These are phyloP conservation scores for Fragilaria crotonensis DNA, from an alignment of 108 stramenopile species.

Conservation along the genomic window DNA sequence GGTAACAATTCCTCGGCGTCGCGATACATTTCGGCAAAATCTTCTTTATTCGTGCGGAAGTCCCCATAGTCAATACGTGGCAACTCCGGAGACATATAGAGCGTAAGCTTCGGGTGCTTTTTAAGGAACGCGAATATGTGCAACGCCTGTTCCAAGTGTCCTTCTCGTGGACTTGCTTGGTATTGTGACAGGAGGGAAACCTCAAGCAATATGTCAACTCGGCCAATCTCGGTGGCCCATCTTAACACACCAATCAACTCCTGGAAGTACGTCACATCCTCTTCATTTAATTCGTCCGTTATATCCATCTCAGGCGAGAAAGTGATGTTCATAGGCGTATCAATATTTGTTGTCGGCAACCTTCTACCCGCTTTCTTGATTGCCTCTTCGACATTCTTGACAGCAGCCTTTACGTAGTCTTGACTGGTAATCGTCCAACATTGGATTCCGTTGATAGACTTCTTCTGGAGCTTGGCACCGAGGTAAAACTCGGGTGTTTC, in stretches of 20 bases:
- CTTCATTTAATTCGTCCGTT: slow-evolving; percentile 2
- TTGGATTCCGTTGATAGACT: no score
- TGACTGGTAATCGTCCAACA: no score
- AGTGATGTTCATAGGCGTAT: slow-evolving; percentile 1
- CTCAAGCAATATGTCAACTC: neutral
- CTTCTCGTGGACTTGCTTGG: neutral
- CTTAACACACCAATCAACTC: no score
- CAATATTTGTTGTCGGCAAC: neutral
- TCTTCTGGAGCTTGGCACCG: no score
- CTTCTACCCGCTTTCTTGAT: no score
- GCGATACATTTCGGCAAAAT: no score
- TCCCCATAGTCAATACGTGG: neutral
- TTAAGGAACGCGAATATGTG: neutral
- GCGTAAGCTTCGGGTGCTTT: neutral
- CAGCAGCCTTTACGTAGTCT: no score
- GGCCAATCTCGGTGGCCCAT: neutral
- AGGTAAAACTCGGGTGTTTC: no score
- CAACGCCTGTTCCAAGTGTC: neutral
- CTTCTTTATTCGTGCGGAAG: no score
- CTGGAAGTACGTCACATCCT: neutral
- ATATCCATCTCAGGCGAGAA: slow-evolving; percentile 10
- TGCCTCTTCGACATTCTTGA: no score
- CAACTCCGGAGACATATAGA: neutral
- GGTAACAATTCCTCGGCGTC: no score
- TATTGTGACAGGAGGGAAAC: neutral